phyloP scores from a whole-genome alignment of 352 stramenopile species.

The Globisporangium spinosum region DNA sequence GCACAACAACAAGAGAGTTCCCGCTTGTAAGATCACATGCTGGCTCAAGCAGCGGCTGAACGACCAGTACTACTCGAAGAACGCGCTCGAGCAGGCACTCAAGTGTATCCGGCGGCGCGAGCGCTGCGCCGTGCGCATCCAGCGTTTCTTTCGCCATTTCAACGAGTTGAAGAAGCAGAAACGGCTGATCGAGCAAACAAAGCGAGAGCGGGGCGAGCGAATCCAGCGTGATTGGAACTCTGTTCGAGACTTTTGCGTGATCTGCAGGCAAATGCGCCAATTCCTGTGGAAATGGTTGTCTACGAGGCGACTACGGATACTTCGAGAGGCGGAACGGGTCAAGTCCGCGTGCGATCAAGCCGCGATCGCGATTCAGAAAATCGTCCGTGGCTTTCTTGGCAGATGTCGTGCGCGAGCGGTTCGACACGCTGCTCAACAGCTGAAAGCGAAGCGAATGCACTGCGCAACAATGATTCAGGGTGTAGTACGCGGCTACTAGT shows the following conservation, averaged over 20 bases:
- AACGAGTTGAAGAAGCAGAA: conserved; percentile 21
- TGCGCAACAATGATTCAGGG: conserved; percentile 40
- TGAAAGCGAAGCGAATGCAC: conserved; percentile 17
- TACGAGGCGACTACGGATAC: conserved; percentile 27
- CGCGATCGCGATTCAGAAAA: conserved; percentile 32
- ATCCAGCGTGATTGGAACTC: conserved; percentile 28
- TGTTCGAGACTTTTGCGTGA: conserved; percentile 28
- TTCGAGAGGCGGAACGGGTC: conserved; percentile 37
- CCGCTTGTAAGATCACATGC: conserved; percentile 37
- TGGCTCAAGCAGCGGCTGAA: conserved; percentile 38
- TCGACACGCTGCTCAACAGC: conserved; percentile 20
- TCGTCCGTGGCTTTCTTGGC: conserved; percentile 39
- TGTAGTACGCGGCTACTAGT: conserved; percentile 31
- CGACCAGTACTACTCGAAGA: conserved; percentile 33
- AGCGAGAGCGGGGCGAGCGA: conserved; percentile 23
- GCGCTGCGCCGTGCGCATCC: conserved; percentile 38
- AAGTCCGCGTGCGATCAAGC: conserved; percentile 29
- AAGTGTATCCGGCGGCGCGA: conserved; percentile 42
- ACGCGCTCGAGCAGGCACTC: conserved; percentile 41
- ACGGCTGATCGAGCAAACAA: conserved; percentile 24
- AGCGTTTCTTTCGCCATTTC: conserved; percentile 46
- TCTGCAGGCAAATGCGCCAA: conserved; percentile 28
- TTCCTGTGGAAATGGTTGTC: conserved; percentile 35
- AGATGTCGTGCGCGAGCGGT: conserved; percentile 23
- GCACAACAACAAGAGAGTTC: conserved; percentile 24